Evolutionary conservation across 306 rosid genomes (phyloP), one percentile per base, ranked within the genome.

Genomic region (Vicia faba): DNA sequence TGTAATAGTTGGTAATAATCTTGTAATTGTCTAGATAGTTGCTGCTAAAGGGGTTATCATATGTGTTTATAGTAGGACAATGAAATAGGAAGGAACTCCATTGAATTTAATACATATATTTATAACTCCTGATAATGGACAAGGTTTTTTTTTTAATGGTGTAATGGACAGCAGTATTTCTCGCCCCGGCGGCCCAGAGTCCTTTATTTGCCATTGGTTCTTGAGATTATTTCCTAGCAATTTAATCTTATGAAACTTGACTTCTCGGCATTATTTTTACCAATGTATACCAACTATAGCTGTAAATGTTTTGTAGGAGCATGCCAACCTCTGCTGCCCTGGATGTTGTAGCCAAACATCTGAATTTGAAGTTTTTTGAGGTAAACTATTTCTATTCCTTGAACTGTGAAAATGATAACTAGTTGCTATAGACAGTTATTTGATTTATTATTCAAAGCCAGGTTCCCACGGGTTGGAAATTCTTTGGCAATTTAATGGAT

Each of bases 251-350:
- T 65, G 55, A 10, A 54, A 36, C 28, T 38, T 54, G 23, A 36
- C 31, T 15, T 67, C 50, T 26, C 19, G 5, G 49, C 62, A 31
- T 60, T 59, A 35, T 39, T 33, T 63, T 73, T 54, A 38, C 36
- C 28, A 14, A 55, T 44, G 45, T 36, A 59, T 54, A 33, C 48
- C 54, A 45, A 51, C 71, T 64, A 61, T 43, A 40, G 40, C 62
- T 38, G 56, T 23, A 64, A 62, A 58, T 73, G 28, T 41, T 64
- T 77, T 84, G 71, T 72, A 93, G 99, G 97, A 93, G 99, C 83
- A 93, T 93, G 99, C 99, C 99, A 48, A 93, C 99, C 73, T 93
- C 99, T 35, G 99, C 99, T 75, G 99, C 99, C 82, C 88, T 93
- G 75, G 99, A 93, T 82, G 96, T 93, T 75, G 99, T 90, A 12